A percentile compares a stretch with the other conserved stretches of the same genome.
These are phyloP conservation scores for Pestalotiopsis sp. DNA, from an alignment of 2,329 filamentous ascomycete species.

Conservation along the genomic window DNA sequence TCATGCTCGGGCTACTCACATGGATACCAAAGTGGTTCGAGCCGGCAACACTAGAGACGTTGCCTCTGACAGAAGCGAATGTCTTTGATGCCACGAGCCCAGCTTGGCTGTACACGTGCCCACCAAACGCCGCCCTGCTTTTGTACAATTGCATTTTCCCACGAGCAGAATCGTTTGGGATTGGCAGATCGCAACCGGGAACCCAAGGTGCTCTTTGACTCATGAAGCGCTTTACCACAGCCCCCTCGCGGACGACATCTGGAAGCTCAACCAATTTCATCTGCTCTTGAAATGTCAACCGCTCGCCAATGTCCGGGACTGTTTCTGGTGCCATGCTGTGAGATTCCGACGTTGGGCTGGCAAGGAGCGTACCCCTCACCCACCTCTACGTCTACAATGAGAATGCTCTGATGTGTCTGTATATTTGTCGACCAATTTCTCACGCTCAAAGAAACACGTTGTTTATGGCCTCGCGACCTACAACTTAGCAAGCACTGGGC, in stretches of 20 bases:
- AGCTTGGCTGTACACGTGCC: slow-evolving; percentile 47
- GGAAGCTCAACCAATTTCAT: slow-evolving; percentile 36
- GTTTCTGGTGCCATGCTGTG: slow-evolving; percentile 5
- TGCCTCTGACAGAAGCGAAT: slow-evolving; percentile 31
- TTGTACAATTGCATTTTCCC: slow-evolving; percentile 15
- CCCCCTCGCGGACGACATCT: slow-evolving; percentile 19
- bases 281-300: slow-evolving; percentile 38
- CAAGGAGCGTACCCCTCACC: background rate
- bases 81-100: slow-evolving; percentile 39
- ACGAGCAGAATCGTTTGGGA: slow-evolving; percentile 3
- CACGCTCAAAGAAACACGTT: background rate
- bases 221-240: slow-evolving; percentile 35
- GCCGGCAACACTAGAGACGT: slow-evolving; percentile 2
- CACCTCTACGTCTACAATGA: background rate
- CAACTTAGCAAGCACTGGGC: background rate
- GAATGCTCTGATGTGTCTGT: background rate
- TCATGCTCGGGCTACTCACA: slow-evolving; percentile 31
- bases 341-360: background rate
- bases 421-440: background rate
- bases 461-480: too few relatives aligned
- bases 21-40: slow-evolving; percentile 38
- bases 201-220: slow-evolving; percentile 35
- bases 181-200: slow-evolving; percentile 32
- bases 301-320: slow-evolving; percentile 12
- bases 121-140: slow-evolving; percentile 40